Evolutionary conservation across 139 green algal species (phyloP), one percentile per base, ranked within the genome.

Genomic region (Coelastrella sp.): DNA sequence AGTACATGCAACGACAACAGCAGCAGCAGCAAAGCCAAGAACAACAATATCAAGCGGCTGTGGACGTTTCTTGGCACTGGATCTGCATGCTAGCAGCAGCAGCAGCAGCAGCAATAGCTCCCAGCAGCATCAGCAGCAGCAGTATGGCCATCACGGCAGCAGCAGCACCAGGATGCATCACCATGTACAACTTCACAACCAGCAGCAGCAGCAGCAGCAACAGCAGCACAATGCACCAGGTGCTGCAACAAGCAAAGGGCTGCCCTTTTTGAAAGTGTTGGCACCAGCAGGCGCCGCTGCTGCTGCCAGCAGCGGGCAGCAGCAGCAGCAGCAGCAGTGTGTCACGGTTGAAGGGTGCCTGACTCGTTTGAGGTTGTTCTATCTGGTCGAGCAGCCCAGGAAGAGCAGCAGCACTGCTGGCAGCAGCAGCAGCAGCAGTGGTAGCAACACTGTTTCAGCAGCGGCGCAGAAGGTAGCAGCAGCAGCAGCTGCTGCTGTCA

Each of bases 271-370:
- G 62, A 64, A 32, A 30, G 5, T 82, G 35, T 45, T 35, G 41
- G 11, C 30, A n/a, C 5, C 37, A 38, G 35, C 35, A 43, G 51
- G 51, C 25, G 75, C 35, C 69, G 75, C 71, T 45, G 45, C 48
- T 64, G 71, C 5, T 79, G 71, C n/a, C 5, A n/a, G 4, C 9
- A 40, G 43, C 37, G 4, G 48, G 15, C 25, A 62, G 75, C 53
- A 64, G 75, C 75, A 64, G 77, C 77, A 73, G 77, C 57, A 73
- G 77, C 53, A 82, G 35, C 76, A 84, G 50, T n/a, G 34, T 7
- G n/a, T 51, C 27, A 35, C 37, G 9, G 4, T 72, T 27, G 75
- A 71, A 41, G 75, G 37, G 3, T 72, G 75, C 34, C 27, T 83
- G n/a, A 69, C 75, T 21, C 51, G 75, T 63, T 15, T 35, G 0